Evolutionary conservation across 129 eudicot genomes (phyloP), one percentile per base, ranked within the genome.

Genomic region (carrot (Daucus carota)): DNA sequence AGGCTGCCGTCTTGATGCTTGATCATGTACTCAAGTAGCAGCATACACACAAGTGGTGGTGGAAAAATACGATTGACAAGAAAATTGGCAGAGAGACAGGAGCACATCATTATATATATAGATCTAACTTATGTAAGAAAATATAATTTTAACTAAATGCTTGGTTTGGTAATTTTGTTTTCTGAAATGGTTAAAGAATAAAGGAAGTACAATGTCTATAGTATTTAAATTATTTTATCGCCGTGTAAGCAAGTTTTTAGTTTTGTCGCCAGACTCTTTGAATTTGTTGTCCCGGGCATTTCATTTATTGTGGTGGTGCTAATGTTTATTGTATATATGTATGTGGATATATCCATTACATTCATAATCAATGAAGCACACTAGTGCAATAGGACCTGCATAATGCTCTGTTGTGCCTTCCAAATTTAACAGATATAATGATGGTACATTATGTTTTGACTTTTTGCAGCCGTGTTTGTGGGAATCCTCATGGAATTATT

Each of bases 401-500:
- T 20, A 10, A 2, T 52, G 28, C 60, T 52, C 8, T 52, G 13
- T 22, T 52, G 12, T 52, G 60, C 12, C 12, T 52, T 7, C 24
- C 22, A 12, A 52, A 20, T 16, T 6, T 52, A 20, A 48, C 22
- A 48, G 8, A 10, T n/a, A 22, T 20, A 22, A 54, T 54, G 4
- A 8, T 22, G 5, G 1, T 54, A 54, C 14, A 8, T 57, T 57
- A 8, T 2, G 24, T 54, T 22, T 22, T 8, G 28, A 72, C 4
- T 60, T 74, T 75, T 62, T 20, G 81, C 88, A 87, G 91, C 73
- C 91, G 91, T 18, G 91, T 87, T 45, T 87, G 91, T 69, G 91
- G 88, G 7, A 87, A 87, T 46, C 83, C 90, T 43, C 90, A 86
- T 43, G 90, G 81, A 6, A 36, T 86, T 11, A 86, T 86, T 26